Evolutionary conservation across 495 filamentous ascomycete genomes (phyloP).

Genomic region (Aspergillus ellipticus): DNA sequence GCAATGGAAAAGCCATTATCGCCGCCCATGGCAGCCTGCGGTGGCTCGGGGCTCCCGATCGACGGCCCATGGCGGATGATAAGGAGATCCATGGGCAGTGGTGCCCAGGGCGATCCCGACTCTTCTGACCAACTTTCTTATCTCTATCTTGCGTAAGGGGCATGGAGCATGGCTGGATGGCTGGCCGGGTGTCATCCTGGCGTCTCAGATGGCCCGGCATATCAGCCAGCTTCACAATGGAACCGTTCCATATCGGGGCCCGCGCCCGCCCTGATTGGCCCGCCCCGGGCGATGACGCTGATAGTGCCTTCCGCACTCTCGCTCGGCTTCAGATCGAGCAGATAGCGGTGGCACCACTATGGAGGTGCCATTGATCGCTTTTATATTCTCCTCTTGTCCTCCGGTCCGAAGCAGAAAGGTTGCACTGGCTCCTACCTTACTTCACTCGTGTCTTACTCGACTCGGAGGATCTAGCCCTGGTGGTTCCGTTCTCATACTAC

Average conservation of each 20-base stretch:
- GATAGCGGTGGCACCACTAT: no score
- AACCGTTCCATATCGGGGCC: neutral
- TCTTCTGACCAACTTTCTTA: constrained; percentile 11
- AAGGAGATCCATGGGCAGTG: constrained; percentile 6
- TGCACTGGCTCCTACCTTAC: neutral
- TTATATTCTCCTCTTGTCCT: neutral
- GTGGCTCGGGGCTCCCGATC: neutral
- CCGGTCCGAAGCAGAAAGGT: neutral
- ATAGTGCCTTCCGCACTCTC: neutral
- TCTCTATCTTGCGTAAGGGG: constrained; percentile 12
- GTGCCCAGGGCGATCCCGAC: constrained; percentile 10
- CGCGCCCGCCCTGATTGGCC: neutral
- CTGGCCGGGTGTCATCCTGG: neutral
- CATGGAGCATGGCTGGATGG: neutral
- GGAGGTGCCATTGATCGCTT: neutral
- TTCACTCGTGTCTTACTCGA: neutral
- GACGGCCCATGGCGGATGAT: constrained; percentile 16
- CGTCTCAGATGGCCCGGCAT: neutral
- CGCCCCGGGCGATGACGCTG: neutral
- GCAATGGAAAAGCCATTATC: constrained; percentile 20
- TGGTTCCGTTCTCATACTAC: neutral
- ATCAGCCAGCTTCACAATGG: neutral
- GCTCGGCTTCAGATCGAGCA: no score
- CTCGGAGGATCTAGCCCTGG: neutral
- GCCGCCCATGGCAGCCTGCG: neutral